phyloP scores from a whole-genome alignment of 306 rosid species.

The Corylus avellana region DNA sequence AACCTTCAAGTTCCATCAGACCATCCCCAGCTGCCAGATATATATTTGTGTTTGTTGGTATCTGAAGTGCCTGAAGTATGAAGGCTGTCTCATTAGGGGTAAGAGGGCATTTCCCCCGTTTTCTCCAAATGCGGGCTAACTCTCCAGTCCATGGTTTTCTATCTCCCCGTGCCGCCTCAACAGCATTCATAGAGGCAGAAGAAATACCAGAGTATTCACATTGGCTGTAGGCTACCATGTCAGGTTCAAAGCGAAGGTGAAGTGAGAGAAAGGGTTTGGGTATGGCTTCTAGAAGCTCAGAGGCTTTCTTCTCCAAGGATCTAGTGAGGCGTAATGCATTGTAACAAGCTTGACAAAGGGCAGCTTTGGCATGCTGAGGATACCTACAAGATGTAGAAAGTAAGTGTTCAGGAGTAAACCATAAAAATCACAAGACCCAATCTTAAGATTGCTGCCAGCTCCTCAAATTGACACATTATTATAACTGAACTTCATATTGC shows the following conservation, averaged over 20 bases:
- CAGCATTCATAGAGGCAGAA: conserved; percentile 59
- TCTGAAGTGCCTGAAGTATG: conserved; percentile 72
- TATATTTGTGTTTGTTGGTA: conserved; percentile 66
- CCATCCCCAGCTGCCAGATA: conserved; percentile 96
- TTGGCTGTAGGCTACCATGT: conserved; percentile 96
- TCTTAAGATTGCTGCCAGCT: not conserved
- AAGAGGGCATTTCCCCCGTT: conserved; percentile 86
- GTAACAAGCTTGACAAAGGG: conserved; percentile 93
- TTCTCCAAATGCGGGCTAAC: conserved; percentile 72
- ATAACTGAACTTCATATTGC: not conserved
- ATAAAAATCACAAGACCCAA: conserved; percentile 8
- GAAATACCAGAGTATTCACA: conserved; percentile 73
- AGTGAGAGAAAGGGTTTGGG: conserved; percentile 90
- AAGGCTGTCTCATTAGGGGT: conserved; percentile 84
- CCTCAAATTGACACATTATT: not conserved
- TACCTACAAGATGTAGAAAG: conserved; percentile 47
- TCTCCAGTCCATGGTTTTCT: conserved; percentile 93
- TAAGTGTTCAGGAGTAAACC: not conserved
- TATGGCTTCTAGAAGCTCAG: conserved; percentile 79
- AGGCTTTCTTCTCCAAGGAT: conserved; percentile 77
- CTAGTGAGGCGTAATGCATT: conserved; percentile 76
- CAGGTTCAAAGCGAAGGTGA: conserved; percentile 92
- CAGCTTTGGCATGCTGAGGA: conserved; percentile 81
- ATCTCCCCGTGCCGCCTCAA: conserved; percentile 66
- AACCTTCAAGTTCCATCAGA: conserved; percentile 80